A percentile compares a stretch with the other conserved stretches of the same genome.
Conservation (phyloP, 768 basidiomycete genomes). For the Mycena vitilis region DNA sequence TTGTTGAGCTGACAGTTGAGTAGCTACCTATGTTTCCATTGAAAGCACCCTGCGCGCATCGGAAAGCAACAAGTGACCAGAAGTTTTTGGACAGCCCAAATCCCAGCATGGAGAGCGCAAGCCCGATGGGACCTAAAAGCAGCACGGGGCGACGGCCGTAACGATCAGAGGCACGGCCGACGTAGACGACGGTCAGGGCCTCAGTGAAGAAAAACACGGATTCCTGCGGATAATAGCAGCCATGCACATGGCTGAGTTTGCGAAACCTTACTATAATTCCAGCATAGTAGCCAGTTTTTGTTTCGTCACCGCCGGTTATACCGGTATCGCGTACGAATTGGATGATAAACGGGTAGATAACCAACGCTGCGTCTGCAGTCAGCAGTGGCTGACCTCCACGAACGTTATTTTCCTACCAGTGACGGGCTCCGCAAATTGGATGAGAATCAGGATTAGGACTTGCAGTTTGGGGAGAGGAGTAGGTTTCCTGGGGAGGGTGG, state of each 20-base stretch:
- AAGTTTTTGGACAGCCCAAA: conserved; percentile 49
- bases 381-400: neutral
- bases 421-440: conserved; percentile 36
- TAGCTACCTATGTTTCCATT: conserved; percentile 55
- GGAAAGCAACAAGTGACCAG: conserved; percentile 44
- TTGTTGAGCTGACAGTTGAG: neutral
- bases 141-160: conserved; percentile 34
- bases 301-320: conserved; percentile 50
- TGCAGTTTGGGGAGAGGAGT: conserved; percentile 48
- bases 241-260: neutral
- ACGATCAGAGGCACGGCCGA: conserved; percentile 44
- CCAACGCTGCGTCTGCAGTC: conserved; percentile 38
- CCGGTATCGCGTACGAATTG: conserved; percentile 51
- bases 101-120: conserved; percentile 44
- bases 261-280: conserved; percentile 52
- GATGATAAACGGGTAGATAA: conserved; percentile 55
- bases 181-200: conserved; percentile 38
- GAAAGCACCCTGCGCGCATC: conserved; percentile 48
- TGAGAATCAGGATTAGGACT: conserved; percentile 12
- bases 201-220: conserved; percentile 45
- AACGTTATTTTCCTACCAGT: conserved; percentile 29
- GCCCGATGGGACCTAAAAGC: conserved; percentile 48
- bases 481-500: neutral
- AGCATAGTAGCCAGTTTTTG: conserved; percentile 54
- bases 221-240: conserved; percentile 35